Evolutionary conservation across 2,329 filamentous ascomycete species (phyloP).

Genomic region (Neoarthrinium moseri): DNA sequence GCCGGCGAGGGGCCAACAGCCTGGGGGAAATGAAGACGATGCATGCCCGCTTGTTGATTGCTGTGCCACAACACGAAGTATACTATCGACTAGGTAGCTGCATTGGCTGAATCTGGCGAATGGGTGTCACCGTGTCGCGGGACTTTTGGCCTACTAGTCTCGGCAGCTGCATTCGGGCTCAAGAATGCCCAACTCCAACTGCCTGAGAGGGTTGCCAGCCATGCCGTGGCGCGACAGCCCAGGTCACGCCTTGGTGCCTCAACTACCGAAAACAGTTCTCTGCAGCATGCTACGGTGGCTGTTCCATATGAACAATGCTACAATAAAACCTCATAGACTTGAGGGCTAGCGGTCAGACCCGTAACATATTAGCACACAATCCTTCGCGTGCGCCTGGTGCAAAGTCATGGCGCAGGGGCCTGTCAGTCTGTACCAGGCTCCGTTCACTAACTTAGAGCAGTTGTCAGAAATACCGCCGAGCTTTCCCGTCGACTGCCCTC

Average conservation of each 20-base stretch:
- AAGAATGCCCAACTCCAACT: neutral
- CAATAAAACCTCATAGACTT: neutral
- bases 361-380: neutral
- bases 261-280: constrained; percentile 3
- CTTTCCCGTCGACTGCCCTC: too few relatives aligned
- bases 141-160: constrained; percentile 8
- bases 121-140: neutral
- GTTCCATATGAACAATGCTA: neutral
- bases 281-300: neutral
- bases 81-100: neutral
- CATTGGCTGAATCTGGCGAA: neutral
- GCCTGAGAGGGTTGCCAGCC: neutral
- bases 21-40: too few relatives aligned
- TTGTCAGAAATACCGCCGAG: neutral
- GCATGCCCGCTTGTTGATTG: too few relatives aligned
- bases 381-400: neutral
- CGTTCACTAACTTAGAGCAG: neutral
- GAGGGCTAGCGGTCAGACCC: neutral
- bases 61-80: too few relatives aligned
- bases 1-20: neutral
- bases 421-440: neutral
- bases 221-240: constrained; percentile 2
- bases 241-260: neutral
- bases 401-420: neutral
- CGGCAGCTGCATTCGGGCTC: constrained; percentile 5